Percentiles rank a stretch among this genome's conserved stretches.
phyloP scores from a whole-genome alignment of 768 basidiomycete genomes.

The Lactarius vividus region DNA sequence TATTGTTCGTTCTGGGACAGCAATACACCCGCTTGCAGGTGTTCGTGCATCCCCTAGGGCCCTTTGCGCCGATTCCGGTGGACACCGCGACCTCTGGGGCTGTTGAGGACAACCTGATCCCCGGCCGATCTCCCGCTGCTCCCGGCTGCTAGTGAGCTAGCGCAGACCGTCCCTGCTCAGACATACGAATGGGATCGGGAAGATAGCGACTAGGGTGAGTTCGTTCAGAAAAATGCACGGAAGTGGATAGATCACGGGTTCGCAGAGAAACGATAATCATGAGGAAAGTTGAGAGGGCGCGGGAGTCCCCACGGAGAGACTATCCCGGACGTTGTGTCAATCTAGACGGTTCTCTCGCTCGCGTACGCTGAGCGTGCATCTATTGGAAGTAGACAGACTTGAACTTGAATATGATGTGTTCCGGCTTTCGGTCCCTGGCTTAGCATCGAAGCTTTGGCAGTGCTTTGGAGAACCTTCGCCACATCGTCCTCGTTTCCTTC shows the following conservation, averaged over 20 bases:
- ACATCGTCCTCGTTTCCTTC: too few relatives aligned
- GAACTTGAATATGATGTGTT: too few relatives aligned
- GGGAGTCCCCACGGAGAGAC: slow-evolving; percentile 21
- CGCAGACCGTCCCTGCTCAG: slow-evolving; percentile 45
- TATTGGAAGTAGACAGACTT: not conserved
- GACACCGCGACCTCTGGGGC: not conserved
- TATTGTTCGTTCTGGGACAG: slow-evolving; percentile 38
- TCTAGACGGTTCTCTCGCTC: not conserved
- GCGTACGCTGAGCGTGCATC: too few relatives aligned
- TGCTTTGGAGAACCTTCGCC: too few relatives aligned
- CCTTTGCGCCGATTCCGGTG: slow-evolving; percentile 35
- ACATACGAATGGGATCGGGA: slow-evolving; percentile 68
- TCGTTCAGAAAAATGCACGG: slow-evolving; percentile 70
- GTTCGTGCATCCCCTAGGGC: slow-evolving; percentile 52
- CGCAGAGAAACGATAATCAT: slow-evolving; percentile 41
- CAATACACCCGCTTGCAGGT: slow-evolving; percentile 67
- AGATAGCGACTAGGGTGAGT: slow-evolving; percentile 51
- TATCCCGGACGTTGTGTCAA: not conserved
- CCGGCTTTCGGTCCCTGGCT: too few relatives aligned
- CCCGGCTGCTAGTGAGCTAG: slow-evolving; percentile 38
- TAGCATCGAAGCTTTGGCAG: too few relatives aligned
- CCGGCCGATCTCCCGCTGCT: slow-evolving; percentile 45
- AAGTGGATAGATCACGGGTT: slow-evolving; percentile 62
- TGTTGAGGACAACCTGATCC: slow-evolving; percentile 35
- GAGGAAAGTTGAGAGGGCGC: slow-evolving; percentile 41